These are phyloP conservation scores for Rhodamnia rubescens DNA, from an alignment of 345 rosid species.

Conservation along the genomic window DNA sequence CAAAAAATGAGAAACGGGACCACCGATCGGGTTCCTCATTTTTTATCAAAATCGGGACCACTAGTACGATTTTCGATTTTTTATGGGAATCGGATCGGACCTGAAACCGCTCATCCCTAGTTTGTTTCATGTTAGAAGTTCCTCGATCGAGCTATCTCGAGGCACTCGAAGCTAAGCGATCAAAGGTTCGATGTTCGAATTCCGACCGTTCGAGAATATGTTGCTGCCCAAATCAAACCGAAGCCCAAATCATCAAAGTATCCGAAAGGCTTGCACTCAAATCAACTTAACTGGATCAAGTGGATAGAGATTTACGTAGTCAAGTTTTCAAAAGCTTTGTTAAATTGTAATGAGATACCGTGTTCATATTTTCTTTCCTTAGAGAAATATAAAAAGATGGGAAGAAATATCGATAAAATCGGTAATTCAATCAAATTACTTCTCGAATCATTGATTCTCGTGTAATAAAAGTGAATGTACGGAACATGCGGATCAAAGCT, in stretches of 20 bases:
- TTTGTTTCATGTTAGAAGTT: background rate
- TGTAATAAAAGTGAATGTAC: too few species aligned
- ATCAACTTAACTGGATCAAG: background rate
- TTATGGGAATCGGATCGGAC: too few species aligned
- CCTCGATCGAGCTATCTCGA: background rate
- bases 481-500: background rate
- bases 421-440: background rate
- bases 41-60: too few species aligned
- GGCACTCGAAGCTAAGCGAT: background rate
- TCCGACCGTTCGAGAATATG: background rate
- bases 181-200: background rate
- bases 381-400: background rate
- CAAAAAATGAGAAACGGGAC: too few species aligned
- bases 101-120: too few species aligned
- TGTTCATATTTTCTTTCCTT: background rate
- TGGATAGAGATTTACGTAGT: background rate
- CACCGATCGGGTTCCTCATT: too few species aligned
- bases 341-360: background rate
- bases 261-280: background rate
- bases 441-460: background rate
- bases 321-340: background rate
- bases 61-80: too few species aligned
- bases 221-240: background rate
- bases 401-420: background rate
- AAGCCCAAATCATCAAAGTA: background rate